Conservation (phyloP, 176 grass and related monocot genomes). For the Saccharum spontaneum region DNA sequence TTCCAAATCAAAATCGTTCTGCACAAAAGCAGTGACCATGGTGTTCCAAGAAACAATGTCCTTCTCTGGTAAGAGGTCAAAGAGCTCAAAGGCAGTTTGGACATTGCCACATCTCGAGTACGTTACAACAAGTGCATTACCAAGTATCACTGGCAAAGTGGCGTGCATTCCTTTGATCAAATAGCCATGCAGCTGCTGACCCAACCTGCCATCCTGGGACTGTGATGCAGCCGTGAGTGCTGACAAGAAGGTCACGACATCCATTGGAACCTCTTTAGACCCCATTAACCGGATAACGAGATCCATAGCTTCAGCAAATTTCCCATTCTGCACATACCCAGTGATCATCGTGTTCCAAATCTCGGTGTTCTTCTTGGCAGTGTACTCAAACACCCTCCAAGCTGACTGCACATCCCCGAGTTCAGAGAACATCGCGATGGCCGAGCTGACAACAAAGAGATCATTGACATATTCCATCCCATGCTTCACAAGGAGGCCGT, state of each 20-base stretch:
- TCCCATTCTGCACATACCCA: constrained; percentile 72
- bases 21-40: constrained; percentile 86
- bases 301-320: constrained; percentile 55
- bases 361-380: constrained; percentile 67
- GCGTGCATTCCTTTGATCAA: constrained; percentile 56
- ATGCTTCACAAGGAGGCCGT: constrained; percentile 73
- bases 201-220: constrained; percentile 66
- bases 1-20: constrained; percentile 86
- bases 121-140: constrained; percentile 78
- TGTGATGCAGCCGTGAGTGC: constrained; percentile 70
- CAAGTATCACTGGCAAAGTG: constrained; percentile 63
- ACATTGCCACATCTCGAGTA: constrained; percentile 76
- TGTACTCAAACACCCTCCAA: constrained; percentile 51
- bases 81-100: constrained; percentile 67
- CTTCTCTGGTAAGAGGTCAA: constrained; percentile 68
- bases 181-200: constrained; percentile 73
- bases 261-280: constrained; percentile 41
- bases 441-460: constrained; percentile 75
- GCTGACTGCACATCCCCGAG: constrained; percentile 49
- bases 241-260: constrained; percentile 78
- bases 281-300: constrained; percentile 62
- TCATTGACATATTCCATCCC: constrained; percentile 59
- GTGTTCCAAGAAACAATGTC: constrained; percentile 93
- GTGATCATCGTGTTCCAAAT: constrained; percentile 98
- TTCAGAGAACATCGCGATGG: constrained; percentile 62